phyloP scores from a whole-genome alignment of 352 stramenopile genomes.

The Globisporangium yorkense region DNA sequence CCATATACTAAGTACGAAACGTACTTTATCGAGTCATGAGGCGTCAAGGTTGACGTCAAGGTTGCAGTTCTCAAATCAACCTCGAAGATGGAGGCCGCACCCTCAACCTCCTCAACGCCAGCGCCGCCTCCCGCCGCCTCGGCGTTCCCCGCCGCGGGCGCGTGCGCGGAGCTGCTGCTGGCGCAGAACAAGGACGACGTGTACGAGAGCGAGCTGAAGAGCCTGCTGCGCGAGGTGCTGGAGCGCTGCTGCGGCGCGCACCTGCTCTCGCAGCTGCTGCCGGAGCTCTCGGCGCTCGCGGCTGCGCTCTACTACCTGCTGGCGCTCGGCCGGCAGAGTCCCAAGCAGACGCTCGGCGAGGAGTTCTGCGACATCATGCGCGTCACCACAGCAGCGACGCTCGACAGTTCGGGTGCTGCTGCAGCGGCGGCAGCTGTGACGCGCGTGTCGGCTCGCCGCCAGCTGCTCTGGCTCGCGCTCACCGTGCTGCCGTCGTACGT shows the following conservation, averaged over 20 bases:
- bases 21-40: neutral
- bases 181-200: conserved; percentile 67
- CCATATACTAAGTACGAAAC: neutral
- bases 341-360: conserved; percentile 81
- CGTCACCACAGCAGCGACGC: conserved; percentile 22
- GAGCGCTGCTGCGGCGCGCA: conserved; percentile 63
- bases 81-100: neutral
- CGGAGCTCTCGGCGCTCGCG: conserved; percentile 57
- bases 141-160: conserved; percentile 48
- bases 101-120: neutral
- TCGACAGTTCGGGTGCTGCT: neutral
- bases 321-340: conserved; percentile 42
- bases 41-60: neutral
- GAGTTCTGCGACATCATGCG: conserved; percentile 84
- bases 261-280: conserved; percentile 73
- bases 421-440: neutral
- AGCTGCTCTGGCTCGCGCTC: conserved; percentile 53
- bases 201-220: conserved; percentile 70
- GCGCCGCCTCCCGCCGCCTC: conserved; percentile 6
- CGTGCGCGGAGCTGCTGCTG: conserved; percentile 72
- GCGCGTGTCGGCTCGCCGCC: conserved; percentile 23
- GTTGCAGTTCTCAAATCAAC: neutral
- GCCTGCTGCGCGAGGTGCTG: conserved; percentile 65
- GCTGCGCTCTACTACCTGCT: conserved; percentile 66
- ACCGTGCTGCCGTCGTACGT: conserved; percentile 61